Percentiles rank a stretch among this genome's conserved stretches.
phyloP scores from a whole-genome alignment of 2,329 filamentous ascomycete genomes.

The Leptosphaerulina australis region DNA sequence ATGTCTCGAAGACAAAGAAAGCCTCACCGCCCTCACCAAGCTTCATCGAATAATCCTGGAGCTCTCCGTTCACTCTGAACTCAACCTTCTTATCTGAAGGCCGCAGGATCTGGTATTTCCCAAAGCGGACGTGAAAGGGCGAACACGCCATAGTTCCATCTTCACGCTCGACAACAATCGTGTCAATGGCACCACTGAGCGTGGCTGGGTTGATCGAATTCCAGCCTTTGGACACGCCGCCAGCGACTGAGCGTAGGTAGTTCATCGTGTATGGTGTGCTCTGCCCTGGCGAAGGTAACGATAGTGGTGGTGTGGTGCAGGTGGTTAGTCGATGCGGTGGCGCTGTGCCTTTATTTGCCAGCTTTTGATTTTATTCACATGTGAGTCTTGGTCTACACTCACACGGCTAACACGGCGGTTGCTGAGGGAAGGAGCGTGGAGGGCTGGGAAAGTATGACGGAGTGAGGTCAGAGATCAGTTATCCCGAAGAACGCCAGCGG shows the following conservation, averaged over 20 bases:
- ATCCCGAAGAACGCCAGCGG: not conserved
- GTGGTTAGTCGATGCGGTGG: not conserved
- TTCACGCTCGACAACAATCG: slow-evolving; percentile 95
- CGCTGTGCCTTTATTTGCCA: slow-evolving; percentile 1
- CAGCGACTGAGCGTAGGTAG: slow-evolving; percentile 95
- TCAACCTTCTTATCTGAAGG: slow-evolving; percentile 99
- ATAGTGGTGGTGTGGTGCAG: not conserved
- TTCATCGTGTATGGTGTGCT: slow-evolving; percentile 69
- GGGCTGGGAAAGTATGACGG: not conserved
- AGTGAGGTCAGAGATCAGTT: slow-evolving; percentile 2
- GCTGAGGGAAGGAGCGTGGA: not conserved
- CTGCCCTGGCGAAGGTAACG: slow-evolving; percentile 14
- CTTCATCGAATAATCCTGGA: slow-evolving; percentile 97
- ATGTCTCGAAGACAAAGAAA: slow-evolving; percentile 98
- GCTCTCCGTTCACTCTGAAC: slow-evolving; percentile 90
- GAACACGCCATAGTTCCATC: slow-evolving; percentile 89
- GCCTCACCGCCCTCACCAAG: slow-evolving; percentile 96
- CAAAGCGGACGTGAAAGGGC: slow-evolving; percentile 97
- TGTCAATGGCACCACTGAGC: slow-evolving; percentile 96
- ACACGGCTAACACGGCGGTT: slow-evolving; percentile 4
- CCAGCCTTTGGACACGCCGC: slow-evolving; percentile 97
- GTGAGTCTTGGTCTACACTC: not conserved
- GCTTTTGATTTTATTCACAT: slow-evolving; percentile 3
- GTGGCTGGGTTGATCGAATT: slow-evolving; percentile 99
- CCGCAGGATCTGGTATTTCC: slow-evolving; percentile 94